These are phyloP conservation scores for Scalesia atractyloides DNA, from an alignment of 129 eudicot species.

Conservation along the genomic window DNA sequence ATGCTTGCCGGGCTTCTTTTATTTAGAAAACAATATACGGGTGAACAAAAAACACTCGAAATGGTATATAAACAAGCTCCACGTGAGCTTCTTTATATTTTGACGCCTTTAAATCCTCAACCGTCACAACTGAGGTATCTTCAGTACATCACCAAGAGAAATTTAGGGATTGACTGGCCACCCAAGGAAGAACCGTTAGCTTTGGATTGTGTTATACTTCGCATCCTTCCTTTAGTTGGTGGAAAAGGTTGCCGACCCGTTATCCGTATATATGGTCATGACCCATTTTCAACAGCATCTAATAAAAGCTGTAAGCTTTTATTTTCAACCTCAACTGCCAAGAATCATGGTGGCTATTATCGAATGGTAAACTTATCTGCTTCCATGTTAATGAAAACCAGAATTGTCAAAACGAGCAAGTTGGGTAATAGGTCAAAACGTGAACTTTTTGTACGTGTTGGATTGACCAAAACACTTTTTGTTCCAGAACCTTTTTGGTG, in stretches of 20 bases:
- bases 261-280: constrained; percentile 84
- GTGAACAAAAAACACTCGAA: constrained; percentile 65
- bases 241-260: constrained; percentile 89
- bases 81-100: constrained; percentile 70
- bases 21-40: constrained; percentile 49
- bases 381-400: constrained; percentile 14
- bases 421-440: constrained; percentile 14
- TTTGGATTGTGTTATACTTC: constrained; percentile 75
- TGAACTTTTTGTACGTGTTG: background rate
- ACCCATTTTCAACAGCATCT: constrained; percentile 55
- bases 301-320: constrained; percentile 67
- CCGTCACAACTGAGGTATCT: constrained; percentile 94
- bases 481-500: background rate
- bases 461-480: background rate
- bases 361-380: constrained; percentile 49
- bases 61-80: constrained; percentile 69
- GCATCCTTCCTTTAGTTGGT: constrained; percentile 68
- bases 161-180: constrained; percentile 81
- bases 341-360: constrained; percentile 53
- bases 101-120: constrained; percentile 84
- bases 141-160: constrained; percentile 82
- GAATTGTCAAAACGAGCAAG: constrained; percentile 6
- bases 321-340: constrained; percentile 57
- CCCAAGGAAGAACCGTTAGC: constrained; percentile 72
- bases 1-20: constrained; percentile 62